These are phyloP conservation scores for Vigna angularis DNA, from an alignment of 306 rosid species.

Conservation along the genomic window DNA sequence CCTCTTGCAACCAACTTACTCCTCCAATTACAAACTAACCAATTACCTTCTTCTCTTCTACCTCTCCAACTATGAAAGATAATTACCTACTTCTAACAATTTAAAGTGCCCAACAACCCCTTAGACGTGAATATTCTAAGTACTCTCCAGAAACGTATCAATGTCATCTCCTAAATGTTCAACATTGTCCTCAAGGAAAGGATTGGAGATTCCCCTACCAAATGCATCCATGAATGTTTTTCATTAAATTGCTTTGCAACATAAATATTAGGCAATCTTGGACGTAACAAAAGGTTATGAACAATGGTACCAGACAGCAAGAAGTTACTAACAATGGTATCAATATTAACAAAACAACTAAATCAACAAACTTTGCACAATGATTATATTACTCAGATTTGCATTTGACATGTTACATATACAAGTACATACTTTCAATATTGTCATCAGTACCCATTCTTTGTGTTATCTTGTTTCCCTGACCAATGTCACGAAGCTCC, in stretches of 20 bases:
- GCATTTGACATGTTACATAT: conserved; percentile 34
- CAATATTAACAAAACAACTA: conserved; percentile 1
- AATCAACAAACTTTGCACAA: conserved; percentile 14
- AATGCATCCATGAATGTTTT: neutral
- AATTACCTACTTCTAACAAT: neutral
- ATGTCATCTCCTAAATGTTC: neutral
- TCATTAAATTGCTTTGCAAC: conserved; percentile 1
- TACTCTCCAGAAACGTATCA: neutral
- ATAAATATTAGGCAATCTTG: conserved; percentile 2
- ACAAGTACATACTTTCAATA: conserved; percentile 73
- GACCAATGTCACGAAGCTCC: conserved; percentile 86
- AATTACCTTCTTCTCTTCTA: conserved; percentile 17
- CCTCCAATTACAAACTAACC: neutral
- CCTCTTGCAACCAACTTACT: neutral
- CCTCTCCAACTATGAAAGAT: conserved; percentile 7
- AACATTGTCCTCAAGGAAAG: conserved; percentile 5
- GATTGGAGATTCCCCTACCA: neutral
- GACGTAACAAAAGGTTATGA: neutral
- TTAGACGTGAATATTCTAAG: conserved; percentile 9
- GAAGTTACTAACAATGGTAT: neutral
- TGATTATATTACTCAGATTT: conserved; percentile 14
- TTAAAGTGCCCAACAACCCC: conserved; percentile 7
- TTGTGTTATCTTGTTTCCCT: conserved; percentile 82
- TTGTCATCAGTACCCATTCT: conserved; percentile 74
- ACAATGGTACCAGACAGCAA: no score